Conservation (phyloP, 345 rosid genomes). For the Acer saccharum region DNA sequence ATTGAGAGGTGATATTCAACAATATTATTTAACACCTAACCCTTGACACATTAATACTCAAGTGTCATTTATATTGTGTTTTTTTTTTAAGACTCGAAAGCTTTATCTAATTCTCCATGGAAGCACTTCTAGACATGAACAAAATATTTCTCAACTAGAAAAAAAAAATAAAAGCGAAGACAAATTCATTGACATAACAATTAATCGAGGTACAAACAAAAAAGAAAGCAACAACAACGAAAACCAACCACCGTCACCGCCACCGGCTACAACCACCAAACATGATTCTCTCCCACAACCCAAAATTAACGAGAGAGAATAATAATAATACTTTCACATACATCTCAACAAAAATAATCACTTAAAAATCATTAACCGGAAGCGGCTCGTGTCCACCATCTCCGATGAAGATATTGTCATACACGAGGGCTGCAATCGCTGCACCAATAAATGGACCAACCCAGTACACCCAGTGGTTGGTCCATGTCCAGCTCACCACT, state of each 20-base stretch:
- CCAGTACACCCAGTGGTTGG: constrained; percentile 76
- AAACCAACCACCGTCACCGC: background rate
- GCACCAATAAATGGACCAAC: constrained; percentile 63
- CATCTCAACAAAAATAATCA: background rate
- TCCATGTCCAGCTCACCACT: constrained; percentile 74
- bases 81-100: no score
- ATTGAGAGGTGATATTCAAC: no score
- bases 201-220: constrained; percentile 7
- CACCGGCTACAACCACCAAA: no score
- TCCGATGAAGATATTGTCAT: constrained; percentile 56
- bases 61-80: no score
- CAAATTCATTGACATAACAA: background rate
- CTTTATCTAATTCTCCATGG: no score
- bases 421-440: constrained; percentile 53
- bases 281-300: no score
- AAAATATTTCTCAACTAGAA: background rate
- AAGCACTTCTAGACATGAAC: no score
- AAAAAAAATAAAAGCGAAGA: background rate
- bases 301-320: constrained; percentile 4
- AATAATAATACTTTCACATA: background rate
- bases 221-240: constrained; percentile 3
- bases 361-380: constrained; percentile 45
- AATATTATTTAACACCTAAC: no score
- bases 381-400: constrained; percentile 48
- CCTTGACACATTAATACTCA: no score